These are phyloP conservation scores for Planoprotostelium fungivorum DNA, from an alignment of 78 protist species.

Conservation along the genomic window DNA sequence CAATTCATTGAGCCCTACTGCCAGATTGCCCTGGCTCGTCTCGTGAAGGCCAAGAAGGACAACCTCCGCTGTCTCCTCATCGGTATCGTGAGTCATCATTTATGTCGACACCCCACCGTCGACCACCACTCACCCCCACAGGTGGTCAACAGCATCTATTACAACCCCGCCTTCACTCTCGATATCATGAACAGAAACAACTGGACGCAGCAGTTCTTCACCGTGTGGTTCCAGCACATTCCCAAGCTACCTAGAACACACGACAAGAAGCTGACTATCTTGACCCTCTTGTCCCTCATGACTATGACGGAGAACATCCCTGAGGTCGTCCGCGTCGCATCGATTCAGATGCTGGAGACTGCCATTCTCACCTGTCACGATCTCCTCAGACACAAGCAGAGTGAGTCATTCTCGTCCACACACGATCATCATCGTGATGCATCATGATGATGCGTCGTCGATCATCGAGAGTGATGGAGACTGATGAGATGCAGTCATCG, in stretches of 20 bases:
- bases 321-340: background rate
- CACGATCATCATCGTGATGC: constrained; percentile 10
- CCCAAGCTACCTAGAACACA: constrained; percentile 37
- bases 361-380: background rate
- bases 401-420: constrained; percentile 5
- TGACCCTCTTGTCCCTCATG: constrained; percentile 28
- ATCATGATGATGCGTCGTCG: constrained; percentile 23
- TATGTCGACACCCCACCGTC: background rate
- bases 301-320: background rate
- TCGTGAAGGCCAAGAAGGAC: constrained; percentile 20
- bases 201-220: constrained; percentile 23
- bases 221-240: constrained; percentile 18
- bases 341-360: background rate
- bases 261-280: constrained; percentile 42
- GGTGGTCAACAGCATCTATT: constrained; percentile 42
- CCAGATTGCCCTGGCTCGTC: constrained; percentile 16
- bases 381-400: constrained; percentile 24
- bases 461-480: constrained; percentile 29
- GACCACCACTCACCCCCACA: background rate
- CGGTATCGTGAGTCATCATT: background rate
- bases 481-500: constrained; percentile 4
- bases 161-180: constrained; percentile 26
- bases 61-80: background rate
- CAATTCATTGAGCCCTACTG: constrained; percentile 10
- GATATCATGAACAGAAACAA: constrained; percentile 15